A percentile compares a stretch with the other conserved stretches of the same genome.
Conservation (phyloP, 441 rosid species). For the Pelargonium citronellum region DNA sequence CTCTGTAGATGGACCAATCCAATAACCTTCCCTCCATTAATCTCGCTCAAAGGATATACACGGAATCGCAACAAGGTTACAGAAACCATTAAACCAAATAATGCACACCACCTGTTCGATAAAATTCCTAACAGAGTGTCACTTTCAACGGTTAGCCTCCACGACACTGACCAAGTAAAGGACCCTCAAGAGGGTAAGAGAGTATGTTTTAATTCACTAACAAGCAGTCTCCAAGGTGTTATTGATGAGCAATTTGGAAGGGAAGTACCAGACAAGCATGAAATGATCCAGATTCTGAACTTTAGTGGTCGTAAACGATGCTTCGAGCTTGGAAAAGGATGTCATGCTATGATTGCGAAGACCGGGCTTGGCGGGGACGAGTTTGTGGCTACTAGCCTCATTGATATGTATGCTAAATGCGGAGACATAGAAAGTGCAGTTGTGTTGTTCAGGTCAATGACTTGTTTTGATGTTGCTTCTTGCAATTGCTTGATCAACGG, state of each 20-base stretch:
- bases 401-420: constrained; percentile 40
- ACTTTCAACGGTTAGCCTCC: neutral
- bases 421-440: constrained; percentile 26
- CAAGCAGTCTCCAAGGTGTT: neutral
- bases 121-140: constrained; percentile 19
- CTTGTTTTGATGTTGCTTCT: constrained; percentile 24
- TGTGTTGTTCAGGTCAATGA: constrained; percentile 17
- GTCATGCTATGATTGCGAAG: constrained; percentile 32
- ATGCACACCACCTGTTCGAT: constrained; percentile 19
- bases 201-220: neutral
- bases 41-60: neutral
- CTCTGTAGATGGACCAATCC: constrained; percentile 3
- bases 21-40: neutral
- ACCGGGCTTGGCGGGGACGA: constrained; percentile 21
- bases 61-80: neutral
- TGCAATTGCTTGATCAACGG: constrained; percentile 36
- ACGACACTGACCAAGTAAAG: constrained; percentile 5
- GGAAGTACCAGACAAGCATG: constrained; percentile 12
- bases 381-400: constrained; percentile 32
- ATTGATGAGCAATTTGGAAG: neutral
- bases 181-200: neutral
- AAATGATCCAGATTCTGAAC: constrained; percentile 17
- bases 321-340: constrained; percentile 27
- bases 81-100: neutral
- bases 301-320: constrained; percentile 19